Evolutionary conservation across 2,329 filamentous ascomycete genomes (phyloP).

Genomic region (Penicillium sp.): DNA sequence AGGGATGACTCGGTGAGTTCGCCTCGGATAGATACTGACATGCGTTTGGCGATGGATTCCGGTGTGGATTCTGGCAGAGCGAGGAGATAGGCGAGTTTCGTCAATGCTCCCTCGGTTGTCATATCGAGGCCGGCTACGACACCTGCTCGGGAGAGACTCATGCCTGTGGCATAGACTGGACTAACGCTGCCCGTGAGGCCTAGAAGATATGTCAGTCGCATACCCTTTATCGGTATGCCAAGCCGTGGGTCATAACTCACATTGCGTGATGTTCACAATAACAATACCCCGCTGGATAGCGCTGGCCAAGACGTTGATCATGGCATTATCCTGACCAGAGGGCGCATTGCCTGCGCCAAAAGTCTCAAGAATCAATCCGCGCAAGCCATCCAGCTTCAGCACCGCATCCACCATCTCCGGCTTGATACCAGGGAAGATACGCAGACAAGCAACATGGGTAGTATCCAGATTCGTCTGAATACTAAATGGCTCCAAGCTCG

Average conservation of each 20-base stretch:
- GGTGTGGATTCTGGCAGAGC: slow-evolving; percentile 64
- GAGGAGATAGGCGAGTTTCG: slow-evolving; percentile 84
- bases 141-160: slow-evolving; percentile 75
- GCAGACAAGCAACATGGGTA: slow-evolving; percentile 83
- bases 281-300: slow-evolving; percentile 79
- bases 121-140: slow-evolving; percentile 88
- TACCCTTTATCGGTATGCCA: slow-evolving; percentile 40
- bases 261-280: slow-evolving; percentile 90
- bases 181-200: slow-evolving; percentile 68
- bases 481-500: slow-evolving; percentile 69
- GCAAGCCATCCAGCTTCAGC: slow-evolving; percentile 70
- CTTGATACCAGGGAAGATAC: slow-evolving; percentile 89
- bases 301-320: slow-evolving; percentile 73
- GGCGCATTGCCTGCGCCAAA: slow-evolving; percentile 93
- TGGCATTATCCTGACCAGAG: slow-evolving; percentile 72
- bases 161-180: slow-evolving; percentile 74
- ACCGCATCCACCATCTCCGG: slow-evolving; percentile 92
- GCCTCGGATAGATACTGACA: slow-evolving; percentile 74
- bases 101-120: slow-evolving; percentile 86
- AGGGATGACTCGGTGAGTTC: slow-evolving; percentile 77
- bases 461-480: slow-evolving; percentile 77
- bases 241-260: slow-evolving; percentile 52
- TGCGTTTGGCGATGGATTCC: slow-evolving; percentile 66
- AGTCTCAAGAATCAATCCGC: slow-evolving; percentile 82
- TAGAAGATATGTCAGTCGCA: slow-evolving; percentile 28